Percentiles rank a stretch among this genome's conserved stretches.
Evolutionary conservation across 768 basidiomycete species (phyloP).

Genomic region (Boletus rubropictus): DNA sequence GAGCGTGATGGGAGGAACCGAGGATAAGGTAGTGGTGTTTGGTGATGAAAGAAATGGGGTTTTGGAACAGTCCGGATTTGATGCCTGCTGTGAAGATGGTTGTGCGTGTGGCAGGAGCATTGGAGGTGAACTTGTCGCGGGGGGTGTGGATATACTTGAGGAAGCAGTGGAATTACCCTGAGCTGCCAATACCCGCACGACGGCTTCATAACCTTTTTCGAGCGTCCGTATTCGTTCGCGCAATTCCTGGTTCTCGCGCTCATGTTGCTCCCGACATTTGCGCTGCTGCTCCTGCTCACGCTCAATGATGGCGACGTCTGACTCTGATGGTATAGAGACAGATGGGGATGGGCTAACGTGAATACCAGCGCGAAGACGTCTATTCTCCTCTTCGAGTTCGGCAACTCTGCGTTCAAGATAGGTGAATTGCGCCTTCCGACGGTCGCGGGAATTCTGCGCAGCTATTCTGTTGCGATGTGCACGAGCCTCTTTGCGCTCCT

Average conservation of each 20-base stretch:
- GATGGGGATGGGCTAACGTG: conserved; percentile 24
- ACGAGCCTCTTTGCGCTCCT: conserved; percentile 82
- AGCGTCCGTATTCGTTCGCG: conserved; percentile 72
- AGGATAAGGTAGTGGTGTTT: conserved; percentile 25
- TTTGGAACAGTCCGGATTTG: conserved; percentile 21
- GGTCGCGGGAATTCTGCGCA: conserved; percentile 88
- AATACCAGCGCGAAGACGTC: conserved; percentile 56
- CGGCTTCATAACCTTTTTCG: conserved; percentile 77
- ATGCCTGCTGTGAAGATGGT: conserved; percentile 17
- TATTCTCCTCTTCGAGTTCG: conserved; percentile 82
- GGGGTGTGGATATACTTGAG: conserved; percentile 11
- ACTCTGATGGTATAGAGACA: conserved; percentile 9
- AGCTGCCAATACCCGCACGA: conserved; percentile 66
- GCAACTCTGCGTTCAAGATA: conserved; percentile 61
- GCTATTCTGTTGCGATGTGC: conserved; percentile 91
- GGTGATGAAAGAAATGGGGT: conserved; percentile 21
- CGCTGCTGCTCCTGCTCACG: conserved; percentile 28
- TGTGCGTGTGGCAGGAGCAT: conserved; percentile 18
- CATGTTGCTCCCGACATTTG: conserved; percentile 37
- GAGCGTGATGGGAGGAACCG: conserved; percentile 32
- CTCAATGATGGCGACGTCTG: conserved; percentile 22
- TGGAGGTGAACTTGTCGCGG: conserved; percentile 10
- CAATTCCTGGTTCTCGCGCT: conserved; percentile 69
- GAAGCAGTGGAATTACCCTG: conserved; percentile 40
- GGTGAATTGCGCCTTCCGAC: conserved; percentile 77